Conservation (phyloP, 441 rosid genomes). For the Populus hybrid region DNA sequence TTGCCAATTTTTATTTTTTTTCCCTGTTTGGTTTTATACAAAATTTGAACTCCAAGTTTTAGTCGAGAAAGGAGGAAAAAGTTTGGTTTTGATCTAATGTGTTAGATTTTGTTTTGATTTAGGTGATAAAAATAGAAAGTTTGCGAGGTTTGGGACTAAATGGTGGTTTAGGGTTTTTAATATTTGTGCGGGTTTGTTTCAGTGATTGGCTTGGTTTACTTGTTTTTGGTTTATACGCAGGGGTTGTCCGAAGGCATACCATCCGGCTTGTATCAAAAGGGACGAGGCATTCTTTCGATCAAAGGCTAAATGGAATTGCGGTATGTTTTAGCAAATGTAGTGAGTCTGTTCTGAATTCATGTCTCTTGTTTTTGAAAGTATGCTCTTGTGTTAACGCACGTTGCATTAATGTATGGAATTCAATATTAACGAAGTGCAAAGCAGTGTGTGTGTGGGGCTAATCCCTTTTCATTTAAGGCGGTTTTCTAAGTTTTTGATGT, state of each 20-base stretch:
- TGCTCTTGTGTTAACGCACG: not conserved
- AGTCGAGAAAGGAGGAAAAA: not conserved
- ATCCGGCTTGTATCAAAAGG: slow-evolving; percentile 92
- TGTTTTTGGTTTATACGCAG: slow-evolving; percentile 36
- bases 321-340: slow-evolving; percentile 36
- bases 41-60: not conserved
- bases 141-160: not conserved
- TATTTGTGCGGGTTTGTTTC: not conserved
- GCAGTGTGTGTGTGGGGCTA: not conserved
- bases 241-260: slow-evolving; percentile 99
- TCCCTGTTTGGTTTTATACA: not conserved
- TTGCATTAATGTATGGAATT: not conserved
- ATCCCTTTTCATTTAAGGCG: no score
- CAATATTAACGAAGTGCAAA: not conserved
- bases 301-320: slow-evolving; percentile 95
- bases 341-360: not conserved
- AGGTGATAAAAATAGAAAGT: not conserved
- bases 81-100: not conserved
- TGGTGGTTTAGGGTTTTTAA: not conserved
- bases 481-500: no score
- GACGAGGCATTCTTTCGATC: slow-evolving; percentile 88
- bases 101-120: not conserved
- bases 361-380: not conserved
- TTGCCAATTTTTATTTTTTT: not conserved
- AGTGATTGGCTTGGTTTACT: slow-evolving; percentile 15